Evolutionary conservation across 768 basidiomycete genomes (phyloP).

Genomic region (Podaxis sp.): DNA sequence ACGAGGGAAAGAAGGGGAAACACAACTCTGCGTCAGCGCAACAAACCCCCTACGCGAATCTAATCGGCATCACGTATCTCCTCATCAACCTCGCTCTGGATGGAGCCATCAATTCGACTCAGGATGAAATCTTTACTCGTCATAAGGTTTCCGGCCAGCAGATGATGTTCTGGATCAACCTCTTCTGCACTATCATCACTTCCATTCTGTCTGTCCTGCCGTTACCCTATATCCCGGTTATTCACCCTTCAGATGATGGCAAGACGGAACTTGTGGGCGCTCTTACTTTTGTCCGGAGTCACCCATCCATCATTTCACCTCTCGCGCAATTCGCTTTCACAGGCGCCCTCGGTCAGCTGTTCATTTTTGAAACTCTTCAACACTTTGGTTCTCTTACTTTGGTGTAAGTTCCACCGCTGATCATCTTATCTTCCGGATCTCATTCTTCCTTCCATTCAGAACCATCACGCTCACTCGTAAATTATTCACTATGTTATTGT

Average conservation of each 20-base stretch:
- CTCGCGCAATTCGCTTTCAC: slow-evolving; percentile 84
- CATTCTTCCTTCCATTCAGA: slow-evolving; percentile 36
- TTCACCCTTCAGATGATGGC: slow-evolving; percentile 65
- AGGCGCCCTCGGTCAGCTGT: slow-evolving; percentile 93
- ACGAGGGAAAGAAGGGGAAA: slow-evolving; percentile 46
- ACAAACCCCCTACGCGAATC: slow-evolving; percentile 49
- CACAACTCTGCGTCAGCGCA: slow-evolving; percentile 31
- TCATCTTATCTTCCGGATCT: not conserved
- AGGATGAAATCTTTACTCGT: slow-evolving; percentile 90
- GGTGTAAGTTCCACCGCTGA: slow-evolving; percentile 48
- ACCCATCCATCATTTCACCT: slow-evolving; percentile 74
- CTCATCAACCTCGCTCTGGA: slow-evolving; percentile 88
- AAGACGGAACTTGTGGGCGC: slow-evolving; percentile 67
- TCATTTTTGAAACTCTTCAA: slow-evolving; percentile 95
- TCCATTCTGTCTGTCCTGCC: slow-evolving; percentile 70
- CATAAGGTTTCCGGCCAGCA: slow-evolving; percentile 84
- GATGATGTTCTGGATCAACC: slow-evolving; percentile 99
- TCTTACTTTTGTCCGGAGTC: slow-evolving; percentile 69
- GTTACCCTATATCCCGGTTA: slow-evolving; percentile 78
- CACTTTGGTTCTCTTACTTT: slow-evolving; percentile 89
- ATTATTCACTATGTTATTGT: slow-evolving; percentile 96
- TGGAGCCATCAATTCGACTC: slow-evolving; percentile 92
- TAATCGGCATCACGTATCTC: slow-evolving; percentile 75
- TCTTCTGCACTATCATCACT: slow-evolving; percentile 78
- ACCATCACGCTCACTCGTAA: slow-evolving; percentile 97